These are phyloP conservation scores for Calonectria pauciramosa DNA, from an alignment of 2,329 filamentous ascomycete genomes.

Conservation along the genomic window DNA sequence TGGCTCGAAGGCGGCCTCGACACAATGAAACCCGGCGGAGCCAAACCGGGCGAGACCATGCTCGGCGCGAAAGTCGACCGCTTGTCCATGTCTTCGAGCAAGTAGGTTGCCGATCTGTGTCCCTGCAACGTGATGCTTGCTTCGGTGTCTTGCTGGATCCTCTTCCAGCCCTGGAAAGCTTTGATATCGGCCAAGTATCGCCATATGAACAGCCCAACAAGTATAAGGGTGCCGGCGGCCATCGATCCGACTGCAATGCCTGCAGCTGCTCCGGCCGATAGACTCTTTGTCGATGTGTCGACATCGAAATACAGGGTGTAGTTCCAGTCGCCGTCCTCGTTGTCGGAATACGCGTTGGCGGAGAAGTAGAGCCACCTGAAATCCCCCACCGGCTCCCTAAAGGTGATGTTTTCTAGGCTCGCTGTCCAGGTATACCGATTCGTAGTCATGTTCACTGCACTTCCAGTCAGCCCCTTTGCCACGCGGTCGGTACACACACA, in stretches of 20 bases:
- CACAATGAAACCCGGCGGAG: neutral
- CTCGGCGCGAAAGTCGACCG: neutral
- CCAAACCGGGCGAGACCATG: neutral
- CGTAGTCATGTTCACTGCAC: neutral
- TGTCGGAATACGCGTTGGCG: neutral
- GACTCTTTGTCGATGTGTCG: neutral
- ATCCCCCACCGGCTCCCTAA: neutral
- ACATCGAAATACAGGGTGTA: neutral
- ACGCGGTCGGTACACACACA: no score
- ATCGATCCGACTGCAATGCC: neutral
- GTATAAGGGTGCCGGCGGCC: neutral
- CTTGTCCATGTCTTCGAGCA: neutral
- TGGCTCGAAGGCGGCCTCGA: neutral
- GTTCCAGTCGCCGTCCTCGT: neutral
- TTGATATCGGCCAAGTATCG: neutral
- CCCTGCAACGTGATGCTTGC: neutral
- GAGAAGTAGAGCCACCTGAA: neutral
- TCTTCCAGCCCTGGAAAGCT: neutral
- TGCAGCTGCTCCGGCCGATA: neutral
- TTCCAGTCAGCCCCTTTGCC: no score
- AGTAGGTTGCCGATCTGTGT: neutral
- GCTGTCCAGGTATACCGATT: neutral
- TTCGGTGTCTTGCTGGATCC: neutral
- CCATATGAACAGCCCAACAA: neutral
- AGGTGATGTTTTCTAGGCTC: neutral